These are phyloP conservation scores for Cadophora sp. DNA, from an alignment of 2,329 filamentous ascomycete genomes.

Conservation along the genomic window DNA sequence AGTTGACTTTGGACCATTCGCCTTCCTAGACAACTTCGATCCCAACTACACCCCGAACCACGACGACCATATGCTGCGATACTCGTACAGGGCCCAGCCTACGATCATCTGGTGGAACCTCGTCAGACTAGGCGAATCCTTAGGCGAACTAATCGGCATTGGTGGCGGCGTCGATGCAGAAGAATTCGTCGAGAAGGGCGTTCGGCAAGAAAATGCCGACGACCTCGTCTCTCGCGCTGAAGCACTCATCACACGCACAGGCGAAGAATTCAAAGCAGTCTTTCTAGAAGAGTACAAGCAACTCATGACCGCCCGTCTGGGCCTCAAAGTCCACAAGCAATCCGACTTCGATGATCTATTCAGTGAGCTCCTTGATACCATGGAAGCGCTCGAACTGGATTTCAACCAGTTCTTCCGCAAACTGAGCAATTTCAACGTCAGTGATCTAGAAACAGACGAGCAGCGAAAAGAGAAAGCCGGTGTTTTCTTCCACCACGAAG, in stretches of 20 bases:
- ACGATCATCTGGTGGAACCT: constrained; percentile 99
- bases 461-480: constrained; percentile 68
- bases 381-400: constrained; percentile 85
- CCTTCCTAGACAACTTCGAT: constrained; percentile 97
- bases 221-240: constrained; percentile 82
- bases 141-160: constrained; percentile 87
- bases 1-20: constrained; percentile 95
- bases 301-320: constrained; percentile 81
- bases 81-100: constrained; percentile 92
- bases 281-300: constrained; percentile 91
- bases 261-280: constrained; percentile 86
- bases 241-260: constrained; percentile 77
- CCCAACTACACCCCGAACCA: constrained; percentile 96
- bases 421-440: constrained; percentile 68
- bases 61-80: constrained; percentile 86
- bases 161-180: constrained; percentile 74
- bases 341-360: constrained; percentile 82
- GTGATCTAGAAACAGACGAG: constrained; percentile 69
- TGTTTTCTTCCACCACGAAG: constrained; percentile 82
- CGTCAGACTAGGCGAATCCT: constrained; percentile 84
- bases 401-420: constrained; percentile 94
- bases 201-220: constrained; percentile 70
- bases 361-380: constrained; percentile 79
- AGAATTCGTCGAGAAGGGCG: constrained; percentile 74
- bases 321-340: constrained; percentile 72